Evolutionary conservation across 2,329 filamentous ascomycete genomes (phyloP), one percentile per base, ranked within the genome.

Genomic region (Cladophialophora psammophila): DNA sequence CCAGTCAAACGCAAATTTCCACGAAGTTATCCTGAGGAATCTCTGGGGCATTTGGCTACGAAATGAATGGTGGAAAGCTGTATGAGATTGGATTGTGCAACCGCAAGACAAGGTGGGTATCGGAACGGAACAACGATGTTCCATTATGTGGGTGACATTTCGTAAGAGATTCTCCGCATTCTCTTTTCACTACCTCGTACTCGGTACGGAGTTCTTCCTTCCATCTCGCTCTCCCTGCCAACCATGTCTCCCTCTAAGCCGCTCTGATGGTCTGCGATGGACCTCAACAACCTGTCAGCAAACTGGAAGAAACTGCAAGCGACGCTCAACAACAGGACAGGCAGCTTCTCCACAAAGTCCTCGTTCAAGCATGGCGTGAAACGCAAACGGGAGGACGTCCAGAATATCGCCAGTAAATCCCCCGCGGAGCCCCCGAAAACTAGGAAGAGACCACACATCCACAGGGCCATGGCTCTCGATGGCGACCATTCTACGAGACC

Each of bases 251-350:
- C 55, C 20, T 36, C 18, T 13, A 34, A 15, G 9, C 18, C 15
- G 8, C 18, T 38, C 55, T 38, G 55, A 57, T 15, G 55, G 10
- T 57, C 18, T 52, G 34, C 36, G 18, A 69, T 83, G 80, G 80
- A 83, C 69, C 66, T 78, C 36, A 79, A 78, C 66, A 76, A 74
- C 55, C 77, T 84, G 53, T 84, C 82, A 64, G 80, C 79, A 67
- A 84, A 84, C 73, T 84, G 82, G 82, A 83, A 82, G 73, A 83
- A 80, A 73, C 76, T 84, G 65, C 81, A 83, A 74, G 76, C 76
- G 67, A 80, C 78, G n/a, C 72, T 83, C 35, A 78, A 80, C 65
- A 78, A 76, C 53, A 70, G 60, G 15, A 63, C 65, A 55, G 64
- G 69, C 32, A 65, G 71, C 8, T 60, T 69, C 55, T 69, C 75